phyloP scores from a whole-genome alignment of 805 yeast species.

The Cyberlindnera petersonii region DNA sequence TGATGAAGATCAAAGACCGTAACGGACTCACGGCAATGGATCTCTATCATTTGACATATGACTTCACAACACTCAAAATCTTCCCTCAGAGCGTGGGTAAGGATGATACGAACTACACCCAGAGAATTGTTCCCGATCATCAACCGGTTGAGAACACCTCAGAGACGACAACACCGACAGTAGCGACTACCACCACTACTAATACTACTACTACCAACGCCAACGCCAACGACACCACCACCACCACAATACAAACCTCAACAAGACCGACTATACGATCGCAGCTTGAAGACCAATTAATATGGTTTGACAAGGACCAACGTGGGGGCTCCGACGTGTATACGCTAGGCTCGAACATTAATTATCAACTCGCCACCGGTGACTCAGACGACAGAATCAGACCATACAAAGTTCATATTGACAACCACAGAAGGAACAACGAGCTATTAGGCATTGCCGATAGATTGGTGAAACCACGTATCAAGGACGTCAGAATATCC shows the following conservation, averaged over 20 bases:
- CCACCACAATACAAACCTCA: not conserved
- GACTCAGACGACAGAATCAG: constrained; percentile 49
- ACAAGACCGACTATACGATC: no score
- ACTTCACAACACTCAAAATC: constrained; percentile 40
- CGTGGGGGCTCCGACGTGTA: constrained; percentile 58
- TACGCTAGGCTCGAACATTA: constrained; percentile 60
- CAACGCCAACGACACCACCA: not conserved
- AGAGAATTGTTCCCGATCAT: no score
- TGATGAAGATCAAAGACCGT: constrained; percentile 60
- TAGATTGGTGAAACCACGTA: constrained; percentile 39
- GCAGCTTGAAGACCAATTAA: constrained; percentile 10
- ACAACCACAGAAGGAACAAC: constrained; percentile 15
- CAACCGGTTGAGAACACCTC: not conserved
- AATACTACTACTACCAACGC: not conserved
- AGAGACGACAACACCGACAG: not conserved
- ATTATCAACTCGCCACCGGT: constrained; percentile 63
- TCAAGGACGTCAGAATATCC: constrained; percentile 48
- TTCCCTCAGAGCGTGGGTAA: constrained; percentile 38
- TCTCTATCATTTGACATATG: constrained; percentile 36
- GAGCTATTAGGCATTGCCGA: constrained; percentile 21
- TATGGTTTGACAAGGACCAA: constrained; percentile 38
- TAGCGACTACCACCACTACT: not conserved
- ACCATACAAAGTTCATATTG: constrained; percentile 37
- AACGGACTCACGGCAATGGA: constrained; percentile 73
- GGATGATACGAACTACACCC: constrained; percentile 20